Conservation (phyloP, 2,329 filamentous ascomycete genomes). For the Coniella vitis region DNA sequence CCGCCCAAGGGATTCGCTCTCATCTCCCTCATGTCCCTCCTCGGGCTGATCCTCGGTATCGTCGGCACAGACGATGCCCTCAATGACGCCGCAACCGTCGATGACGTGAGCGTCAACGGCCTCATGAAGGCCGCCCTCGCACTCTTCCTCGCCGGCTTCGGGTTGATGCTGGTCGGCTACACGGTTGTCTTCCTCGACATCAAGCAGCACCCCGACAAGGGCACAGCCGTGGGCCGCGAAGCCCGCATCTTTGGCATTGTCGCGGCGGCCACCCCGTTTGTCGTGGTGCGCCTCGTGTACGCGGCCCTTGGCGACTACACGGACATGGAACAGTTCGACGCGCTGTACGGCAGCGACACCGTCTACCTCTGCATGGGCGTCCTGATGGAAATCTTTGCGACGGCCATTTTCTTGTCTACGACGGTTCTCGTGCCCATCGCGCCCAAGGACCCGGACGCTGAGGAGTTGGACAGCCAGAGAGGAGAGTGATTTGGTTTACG, state of each 20-base stretch:
- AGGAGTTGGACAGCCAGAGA: not conserved
- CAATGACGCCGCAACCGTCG: conserved; percentile 2
- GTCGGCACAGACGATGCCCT: conserved; percentile 11
- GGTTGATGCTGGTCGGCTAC: conserved; percentile 13
- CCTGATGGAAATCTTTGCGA: conserved; percentile 15
- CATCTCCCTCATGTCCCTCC: conserved; percentile 10
- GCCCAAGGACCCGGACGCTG: not conserved
- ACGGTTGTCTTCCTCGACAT: not conserved
- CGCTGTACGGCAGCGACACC: conserved; percentile 14
- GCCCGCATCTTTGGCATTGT: conserved; percentile 12
- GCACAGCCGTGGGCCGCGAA: conserved; percentile 6
- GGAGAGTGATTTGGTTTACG: not conserved
- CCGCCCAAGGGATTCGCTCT: not conserved
- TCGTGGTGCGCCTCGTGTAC: conserved; percentile 16
- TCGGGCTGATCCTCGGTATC: conserved; percentile 13
- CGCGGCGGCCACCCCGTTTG: conserved; percentile 10
- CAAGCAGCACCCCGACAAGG: not conserved
- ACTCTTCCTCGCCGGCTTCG: conserved; percentile 13
- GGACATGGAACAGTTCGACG: conserved; percentile 10
- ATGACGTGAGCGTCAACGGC: not conserved
- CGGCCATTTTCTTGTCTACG: conserved; percentile 11
- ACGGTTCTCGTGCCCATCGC: not conserved
- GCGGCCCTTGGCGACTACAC: conserved; percentile 14
- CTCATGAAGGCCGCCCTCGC: conserved; percentile 12
- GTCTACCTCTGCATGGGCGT: conserved; percentile 16